These are phyloP conservation scores for Yarrowia sp. DNA, from an alignment of 805 yeast genomes.

Conservation along the genomic window DNA sequence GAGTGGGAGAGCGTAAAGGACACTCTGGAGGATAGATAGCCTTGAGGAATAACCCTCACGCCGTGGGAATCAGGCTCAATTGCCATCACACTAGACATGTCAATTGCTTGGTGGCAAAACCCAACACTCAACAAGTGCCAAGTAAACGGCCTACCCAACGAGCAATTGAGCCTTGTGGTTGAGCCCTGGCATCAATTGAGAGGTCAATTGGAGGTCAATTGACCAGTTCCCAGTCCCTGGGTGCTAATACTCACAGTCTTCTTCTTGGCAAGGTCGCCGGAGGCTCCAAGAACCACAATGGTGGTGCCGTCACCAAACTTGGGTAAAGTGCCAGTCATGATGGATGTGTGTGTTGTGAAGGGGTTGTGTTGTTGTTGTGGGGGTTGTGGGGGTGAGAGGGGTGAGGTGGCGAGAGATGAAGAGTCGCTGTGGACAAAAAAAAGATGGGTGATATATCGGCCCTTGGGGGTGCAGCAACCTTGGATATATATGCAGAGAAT, in stretches of 20 bases:
- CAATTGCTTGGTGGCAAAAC: too few species aligned
- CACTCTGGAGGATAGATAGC: too few species aligned
- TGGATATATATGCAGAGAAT: constrained; percentile 37
- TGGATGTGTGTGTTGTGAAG: constrained; percentile 15
- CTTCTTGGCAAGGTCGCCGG: constrained; percentile 94
- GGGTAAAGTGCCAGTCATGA: constrained; percentile 34
- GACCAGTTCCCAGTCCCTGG: too few species aligned
- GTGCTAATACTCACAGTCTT: constrained; percentile 59
- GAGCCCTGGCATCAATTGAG: neutral
- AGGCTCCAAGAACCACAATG: constrained; percentile 89
- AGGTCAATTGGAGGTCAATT: too few species aligned
- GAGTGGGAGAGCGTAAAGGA: constrained; percentile 6
- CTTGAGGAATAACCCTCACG: too few species aligned
- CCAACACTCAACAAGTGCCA: too few species aligned
- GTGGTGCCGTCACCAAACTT: constrained; percentile 69
- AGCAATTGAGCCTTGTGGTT: too few species aligned
- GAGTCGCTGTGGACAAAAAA: neutral
- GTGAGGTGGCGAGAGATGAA: neutral
- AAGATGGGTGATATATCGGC: constrained; percentile 10
- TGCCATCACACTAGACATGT: too few species aligned
- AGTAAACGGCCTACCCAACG: too few species aligned
- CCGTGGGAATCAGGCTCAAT: too few species aligned
- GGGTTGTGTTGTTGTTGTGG: neutral
- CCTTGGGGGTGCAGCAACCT: constrained; percentile 38
- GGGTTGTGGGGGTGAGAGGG: neutral